Evolutionary conservation across 1,284 basidiomycete species (phyloP), one percentile per base, ranked within the genome.

Genomic region (Ganoderma lucidum): DNA sequence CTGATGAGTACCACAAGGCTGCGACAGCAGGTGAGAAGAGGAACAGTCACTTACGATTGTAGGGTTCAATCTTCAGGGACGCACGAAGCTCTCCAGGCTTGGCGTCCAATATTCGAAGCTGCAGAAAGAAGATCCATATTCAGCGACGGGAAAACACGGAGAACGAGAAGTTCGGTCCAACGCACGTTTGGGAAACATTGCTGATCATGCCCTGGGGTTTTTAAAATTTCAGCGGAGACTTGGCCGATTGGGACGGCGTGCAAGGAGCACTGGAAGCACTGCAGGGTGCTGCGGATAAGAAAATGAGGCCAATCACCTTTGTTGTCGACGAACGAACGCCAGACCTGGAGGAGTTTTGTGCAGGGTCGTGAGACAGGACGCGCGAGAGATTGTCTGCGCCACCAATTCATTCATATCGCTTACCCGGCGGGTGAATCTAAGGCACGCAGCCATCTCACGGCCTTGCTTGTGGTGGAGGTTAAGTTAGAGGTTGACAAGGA

Each of bases 101-200:
- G 2, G 92, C 93, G 35, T 83, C 81, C 59, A 87, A 81, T 60
- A 94, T 87, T 61, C 85, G 83, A 45, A 94, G 85, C 92, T 94
- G 75, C n/a, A 19, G 19, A 44, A 28, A n/a, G 32, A 23, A 37
- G 30, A 30, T 51, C 19, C 19, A n/a, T 23, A 63, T 15, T 23
- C 44, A 23, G 28, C 62, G 44, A 14, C 8, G 19, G 30, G n/a
- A 23, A 12, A 28, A 59, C n/a, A 37, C 53, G 53, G 32, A 35
- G 14, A 17, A 35, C 30, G 17, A 35, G 17, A 3, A 17, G 39
- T 41, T 41, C 44, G 59, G 51, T 23, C 19, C 10, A 23, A 75
- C 84, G 75, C 74, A 93, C 93, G 74, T 93, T 90, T 2, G 93
- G 92, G 77, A 94, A 93, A 75, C 93, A 94, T 71, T 87, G 88